phyloP scores from a whole-genome alignment of 202 grass and related monocot species.

The Alloteropsis angusta region DNA sequence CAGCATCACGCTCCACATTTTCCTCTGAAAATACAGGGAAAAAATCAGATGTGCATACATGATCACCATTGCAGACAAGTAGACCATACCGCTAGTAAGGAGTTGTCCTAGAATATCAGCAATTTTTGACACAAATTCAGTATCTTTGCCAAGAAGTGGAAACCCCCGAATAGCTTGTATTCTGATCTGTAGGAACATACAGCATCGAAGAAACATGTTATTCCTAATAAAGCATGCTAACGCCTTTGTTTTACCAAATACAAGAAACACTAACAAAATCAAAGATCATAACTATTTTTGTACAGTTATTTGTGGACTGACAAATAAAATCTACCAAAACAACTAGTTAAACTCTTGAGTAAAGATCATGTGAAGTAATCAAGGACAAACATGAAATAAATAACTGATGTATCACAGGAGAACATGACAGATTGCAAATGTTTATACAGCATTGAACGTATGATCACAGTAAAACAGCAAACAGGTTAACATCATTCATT shows the following conservation, averaged over 20 bases:
- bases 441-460: not conserved
- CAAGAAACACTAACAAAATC: not conserved
- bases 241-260: not conserved
- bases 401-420: not conserved
- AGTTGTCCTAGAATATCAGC: conserved; percentile 93
- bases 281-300: not conserved
- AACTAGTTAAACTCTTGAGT: not conserved
- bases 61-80: conserved; percentile 10
- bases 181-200: conserved; percentile 59
- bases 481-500: conserved; percentile 6
- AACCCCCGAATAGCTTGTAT: conserved; percentile 98
- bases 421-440: not conserved
- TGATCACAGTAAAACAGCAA: not conserved
- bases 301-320: not conserved
- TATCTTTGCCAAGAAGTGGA: conserved; percentile 95
- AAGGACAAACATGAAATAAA: conserved; percentile 21
- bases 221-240: not conserved
- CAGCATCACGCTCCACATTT: conserved; percentile 98
- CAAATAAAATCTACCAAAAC: not conserved
- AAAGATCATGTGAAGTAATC: not conserved
- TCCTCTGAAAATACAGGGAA: conserved; percentile 52
- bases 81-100: conserved; percentile 65
- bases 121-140: conserved; percentile 89
- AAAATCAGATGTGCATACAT: conserved; percentile 23
- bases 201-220: conserved; percentile 5